Evolutionary conservation across 352 stramenopile species (phyloP), one percentile per base, ranked within the genome.

Genomic region (Phytopythium cucurbitacearum): DNA sequence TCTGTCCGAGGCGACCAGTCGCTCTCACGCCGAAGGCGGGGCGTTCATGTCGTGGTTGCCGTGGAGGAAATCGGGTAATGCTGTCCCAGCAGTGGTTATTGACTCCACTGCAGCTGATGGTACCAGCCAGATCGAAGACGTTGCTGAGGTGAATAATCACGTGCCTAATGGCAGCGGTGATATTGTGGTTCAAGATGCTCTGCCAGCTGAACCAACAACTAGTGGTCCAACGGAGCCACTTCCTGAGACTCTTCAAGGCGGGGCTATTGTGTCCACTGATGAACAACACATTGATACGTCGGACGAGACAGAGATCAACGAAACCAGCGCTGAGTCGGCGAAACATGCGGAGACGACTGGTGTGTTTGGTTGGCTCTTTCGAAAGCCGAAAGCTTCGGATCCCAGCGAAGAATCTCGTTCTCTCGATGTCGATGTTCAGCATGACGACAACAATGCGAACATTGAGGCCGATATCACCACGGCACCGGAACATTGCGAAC

Each of bases 21-120:
- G 48, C 48, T 6, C 15, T 3, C 2, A 53, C 37, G 48, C 36
- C 48, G 11, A 35, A 12, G n/a, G 32, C 2, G 44, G 44, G 10
- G 21, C 44, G 48, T 53, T 42, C n/a, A 53, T 40, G 48, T 53
- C 48, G 2, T 53, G 48, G 48, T 8, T 53, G 7, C 48, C 48
- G 16, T 53, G 48, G 48, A 42, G 16, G 21, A 53, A 45, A 11
- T 15, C 48, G 15, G 36, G 36, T 9, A 21, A 8, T 15, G 5
- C 36, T 3, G 12, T 5, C n/a, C 3, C 48, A 53, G 15, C 38
- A 7, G 15, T 7, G 11, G 34, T 32, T 16, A 35, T 5, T 3
- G 10, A 15, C 4, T 5, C 13, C 34, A 10, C 16, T 4, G 11
- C 36, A 21, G 10, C 15, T 16, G 3, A 9, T 3, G 38, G 44